Evolutionary conservation across 2,329 filamentous ascomycete species (phyloP).

Genomic region (Rutstroemia sp.): DNA sequence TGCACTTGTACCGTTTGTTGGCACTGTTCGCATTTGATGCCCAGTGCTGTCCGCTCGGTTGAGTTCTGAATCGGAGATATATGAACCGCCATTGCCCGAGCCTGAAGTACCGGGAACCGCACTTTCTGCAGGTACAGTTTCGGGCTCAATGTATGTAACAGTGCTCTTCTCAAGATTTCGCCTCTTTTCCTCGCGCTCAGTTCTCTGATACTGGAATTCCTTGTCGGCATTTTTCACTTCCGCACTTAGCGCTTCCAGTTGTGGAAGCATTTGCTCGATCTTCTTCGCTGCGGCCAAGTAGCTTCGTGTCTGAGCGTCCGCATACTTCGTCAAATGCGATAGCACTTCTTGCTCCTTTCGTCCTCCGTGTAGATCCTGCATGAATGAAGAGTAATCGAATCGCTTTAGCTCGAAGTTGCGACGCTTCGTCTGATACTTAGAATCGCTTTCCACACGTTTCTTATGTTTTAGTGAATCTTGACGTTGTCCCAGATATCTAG

Average conservation of each 20-base stretch:
- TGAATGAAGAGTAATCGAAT: constrained; percentile 98
- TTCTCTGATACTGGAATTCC: constrained; percentile 89
- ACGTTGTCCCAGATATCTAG: constrained; percentile 89
- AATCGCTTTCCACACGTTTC: constrained; percentile 89
- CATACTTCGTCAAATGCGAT: constrained; percentile 89
- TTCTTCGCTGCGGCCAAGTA: constrained; percentile 81
- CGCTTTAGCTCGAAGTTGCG: constrained; percentile 94
- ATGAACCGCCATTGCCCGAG: constrained; percentile 27
- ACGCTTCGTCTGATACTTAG: constrained; percentile 90
- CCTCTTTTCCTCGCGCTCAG: constrained; percentile 93
- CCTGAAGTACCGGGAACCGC: constrained; percentile 28
- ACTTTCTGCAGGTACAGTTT: constrained; percentile 42
- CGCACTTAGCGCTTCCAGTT: constrained; percentile 77
- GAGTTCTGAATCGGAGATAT: constrained; percentile 60
- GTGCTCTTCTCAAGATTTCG: constrained; percentile 84
- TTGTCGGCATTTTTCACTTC: constrained; percentile 95
- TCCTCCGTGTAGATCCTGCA: constrained; percentile 98
- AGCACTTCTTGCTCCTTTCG: constrained; percentile 96
- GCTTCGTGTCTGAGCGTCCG: constrained; percentile 77
- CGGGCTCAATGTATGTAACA: constrained; percentile 63
- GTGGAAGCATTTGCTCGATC: constrained; percentile 78
- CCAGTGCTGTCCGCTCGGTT: constrained; percentile 64
- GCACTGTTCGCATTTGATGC: constrained; percentile 44
- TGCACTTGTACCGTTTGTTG: constrained; percentile 35
- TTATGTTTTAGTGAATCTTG: constrained; percentile 96